Base-by-base conservation (phyloP, 1,284 basidiomycete species). In the Waitea zeae region DNA sequence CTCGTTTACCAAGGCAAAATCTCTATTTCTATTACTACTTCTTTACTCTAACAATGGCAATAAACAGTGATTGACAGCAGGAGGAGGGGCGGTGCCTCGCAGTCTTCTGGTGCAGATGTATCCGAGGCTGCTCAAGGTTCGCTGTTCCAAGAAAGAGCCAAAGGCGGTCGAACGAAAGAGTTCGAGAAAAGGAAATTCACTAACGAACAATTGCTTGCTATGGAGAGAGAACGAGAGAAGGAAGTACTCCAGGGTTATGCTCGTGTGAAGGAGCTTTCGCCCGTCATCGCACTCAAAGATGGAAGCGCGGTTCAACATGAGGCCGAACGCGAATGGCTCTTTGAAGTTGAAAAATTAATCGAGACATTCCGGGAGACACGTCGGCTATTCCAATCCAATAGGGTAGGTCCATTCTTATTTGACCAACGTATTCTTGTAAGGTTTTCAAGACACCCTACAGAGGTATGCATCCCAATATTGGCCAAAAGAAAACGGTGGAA, bases 341-440 rank as follows among this genome's bases (percentile, higher is more conserved):
- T 79, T 18, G 74, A 87, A 44, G 87, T 89, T 0, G 81, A 84
- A 44, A 81, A 74, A 39, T 62, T 97, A 33, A 66, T 95, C 12
- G 88, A 95, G 43, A 77, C 74, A 46, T 96, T 90, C 56, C 64
- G 90, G 32, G 74, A 87, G 56, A 90, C 88, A 7, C 67, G 77
- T 44, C 72, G 74, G 39, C 52, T 96, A 42, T 96, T 93, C 48
- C 64, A 78, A 41, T 75, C 77, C 5, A 75, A 75, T 28, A 56
- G 77, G 44, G 86, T 87, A 39, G 41, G 72, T 46, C 38, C 13
- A 17, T 3, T 18, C 31, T 32, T 20, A 34, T n/a, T 22, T 17
- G 17, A 31, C 24, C 18, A 26, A 34, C 31, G 33, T 36, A 18
- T 32, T n/a, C 31, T 30, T 15, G 20, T 11, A 20, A 17, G 13